A percentile compares a stretch with the other conserved stretches of the same genome.
These are phyloP conservation scores for Ceratocystis eucalypticola DNA, from an alignment of 2,329 filamentous ascomycete species.

Conservation along the genomic window DNA sequence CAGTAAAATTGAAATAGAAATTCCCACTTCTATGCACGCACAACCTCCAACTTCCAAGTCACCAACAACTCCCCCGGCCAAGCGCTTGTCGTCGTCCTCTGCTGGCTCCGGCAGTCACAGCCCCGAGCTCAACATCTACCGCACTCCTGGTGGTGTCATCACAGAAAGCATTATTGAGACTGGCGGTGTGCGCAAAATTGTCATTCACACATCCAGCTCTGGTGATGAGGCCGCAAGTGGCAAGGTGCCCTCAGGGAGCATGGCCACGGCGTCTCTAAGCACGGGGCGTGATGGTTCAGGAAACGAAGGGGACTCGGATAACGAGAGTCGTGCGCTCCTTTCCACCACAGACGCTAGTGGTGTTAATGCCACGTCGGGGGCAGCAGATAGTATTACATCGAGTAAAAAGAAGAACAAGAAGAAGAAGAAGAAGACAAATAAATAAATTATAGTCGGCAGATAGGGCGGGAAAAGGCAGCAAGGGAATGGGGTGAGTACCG, in stretches of 20 bases:
- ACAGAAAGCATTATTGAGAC: conserved; percentile 66
- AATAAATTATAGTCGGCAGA: not conserved
- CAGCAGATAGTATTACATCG: conserved; percentile 7
- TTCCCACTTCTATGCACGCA: not conserved
- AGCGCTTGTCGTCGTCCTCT: not conserved
- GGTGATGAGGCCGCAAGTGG: conserved; percentile 24
- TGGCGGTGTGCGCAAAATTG: conserved; percentile 60
- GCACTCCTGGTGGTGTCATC: conserved; percentile 60
- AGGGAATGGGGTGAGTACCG: too few species aligned
- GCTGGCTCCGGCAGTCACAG: not conserved
- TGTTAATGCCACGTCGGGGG: not conserved
- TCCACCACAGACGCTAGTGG: not conserved
- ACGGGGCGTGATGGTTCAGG: not conserved
- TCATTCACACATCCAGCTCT: conserved; percentile 37
- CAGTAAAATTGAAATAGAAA: not conserved
- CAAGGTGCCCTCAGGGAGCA: not conserved
- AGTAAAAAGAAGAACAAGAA: conserved; percentile 18
- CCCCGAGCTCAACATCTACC: conserved; percentile 19
- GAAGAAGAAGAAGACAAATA: conserved; percentile 19
- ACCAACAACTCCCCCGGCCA: not conserved
- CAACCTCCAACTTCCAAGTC: not conserved
- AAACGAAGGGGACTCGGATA: not conserved
- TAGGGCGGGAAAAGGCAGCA: too few species aligned
- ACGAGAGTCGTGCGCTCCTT: not conserved
- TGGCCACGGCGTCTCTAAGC: not conserved